These are phyloP conservation scores for Linnemannia exigua DNA, from an alignment of 192 early-diverging fungal genomes.

Conservation along the genomic window DNA sequence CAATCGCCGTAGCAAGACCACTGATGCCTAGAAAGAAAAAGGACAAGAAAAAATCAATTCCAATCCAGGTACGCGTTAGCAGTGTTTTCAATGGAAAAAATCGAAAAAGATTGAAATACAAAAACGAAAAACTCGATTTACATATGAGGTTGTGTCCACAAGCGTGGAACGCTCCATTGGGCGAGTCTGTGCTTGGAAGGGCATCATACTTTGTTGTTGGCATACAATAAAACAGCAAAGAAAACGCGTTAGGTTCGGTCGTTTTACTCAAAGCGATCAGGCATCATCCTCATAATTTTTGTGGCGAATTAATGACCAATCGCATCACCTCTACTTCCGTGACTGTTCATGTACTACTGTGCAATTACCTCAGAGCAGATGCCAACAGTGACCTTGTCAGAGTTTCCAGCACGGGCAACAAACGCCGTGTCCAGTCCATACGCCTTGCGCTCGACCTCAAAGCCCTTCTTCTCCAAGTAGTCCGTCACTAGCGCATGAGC, in stretches of 20 bases:
- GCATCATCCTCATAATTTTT: too few species aligned
- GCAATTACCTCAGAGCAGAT: conserved; percentile 47
- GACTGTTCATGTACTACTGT: not conserved
- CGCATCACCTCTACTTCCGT: not conserved
- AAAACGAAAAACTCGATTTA: too few species aligned
- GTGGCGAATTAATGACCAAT: not conserved
- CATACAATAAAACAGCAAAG: not conserved
- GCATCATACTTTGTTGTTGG: conserved; percentile 70
- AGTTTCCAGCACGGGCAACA: conserved; percentile 62
- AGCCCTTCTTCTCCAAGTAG: conserved; percentile 76
- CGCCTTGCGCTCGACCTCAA: conserved; percentile 68
- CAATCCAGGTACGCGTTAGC: too few species aligned
- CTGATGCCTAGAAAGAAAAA: conserved; percentile 59
- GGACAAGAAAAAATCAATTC: too few species aligned
- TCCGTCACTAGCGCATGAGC: conserved; percentile 75
- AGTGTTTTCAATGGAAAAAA: too few species aligned
- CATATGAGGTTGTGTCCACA: conserved; percentile 76
- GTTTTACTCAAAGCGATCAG: too few species aligned
- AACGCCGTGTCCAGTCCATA: conserved; percentile 83
- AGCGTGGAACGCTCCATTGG: conserved; percentile 69
- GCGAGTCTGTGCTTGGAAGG: conserved; percentile 54
- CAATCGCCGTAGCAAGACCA: conserved; percentile 74
- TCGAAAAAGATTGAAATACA: too few species aligned
- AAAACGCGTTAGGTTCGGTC: not conserved
- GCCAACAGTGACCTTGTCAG: conserved; percentile 49